Percentiles rank a stretch among this genome's conserved stretches.
Evolutionary conservation across 1,284 basidiomycete species (phyloP).

Genomic region (Ganoderma meredithae): DNA sequence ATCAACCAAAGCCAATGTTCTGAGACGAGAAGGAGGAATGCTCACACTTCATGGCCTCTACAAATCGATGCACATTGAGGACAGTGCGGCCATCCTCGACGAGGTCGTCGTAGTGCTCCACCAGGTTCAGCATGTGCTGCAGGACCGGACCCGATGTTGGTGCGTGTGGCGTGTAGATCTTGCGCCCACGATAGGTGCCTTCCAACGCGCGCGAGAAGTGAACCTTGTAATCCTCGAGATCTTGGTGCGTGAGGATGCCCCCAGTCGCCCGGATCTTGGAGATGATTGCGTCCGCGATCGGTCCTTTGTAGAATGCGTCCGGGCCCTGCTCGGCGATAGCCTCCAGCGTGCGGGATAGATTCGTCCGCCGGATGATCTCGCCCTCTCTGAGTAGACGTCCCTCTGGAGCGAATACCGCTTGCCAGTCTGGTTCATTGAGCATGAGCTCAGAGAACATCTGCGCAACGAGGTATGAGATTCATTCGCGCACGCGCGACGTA

Average conservation of each 20-base stretch:
- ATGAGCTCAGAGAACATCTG: constrained; percentile 69
- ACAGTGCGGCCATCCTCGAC: constrained; percentile 55
- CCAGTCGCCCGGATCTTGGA: constrained; percentile 72
- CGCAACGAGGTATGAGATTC: constrained; percentile 9
- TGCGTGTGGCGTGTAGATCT: constrained; percentile 84
- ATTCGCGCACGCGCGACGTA: constrained; percentile 12
- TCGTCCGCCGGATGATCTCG: constrained; percentile 73
- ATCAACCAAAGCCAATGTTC: constrained; percentile 6
- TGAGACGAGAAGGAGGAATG: not conserved
- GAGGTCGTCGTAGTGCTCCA: constrained; percentile 70
- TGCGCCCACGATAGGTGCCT: constrained; percentile 79
- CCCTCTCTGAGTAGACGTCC: constrained; percentile 78
- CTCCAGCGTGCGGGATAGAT: constrained; percentile 73
- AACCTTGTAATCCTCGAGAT: constrained; percentile 76
- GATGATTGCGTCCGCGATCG: constrained; percentile 78
- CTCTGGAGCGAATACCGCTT: constrained; percentile 79
- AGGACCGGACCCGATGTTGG: constrained; percentile 87
- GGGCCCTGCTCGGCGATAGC: constrained; percentile 73
- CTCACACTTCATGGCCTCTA: constrained; percentile 83
- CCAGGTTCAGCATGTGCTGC: constrained; percentile 81
- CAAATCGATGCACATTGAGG: constrained; percentile 72
- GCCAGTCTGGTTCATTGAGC: constrained; percentile 82
- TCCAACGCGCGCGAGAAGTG: constrained; percentile 78
- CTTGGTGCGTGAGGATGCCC: constrained; percentile 80
- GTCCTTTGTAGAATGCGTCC: constrained; percentile 80